These are phyloP conservation scores for Paulownia fortunei DNA, from an alignment of 257 asterid genomes.

Conservation along the genomic window DNA sequence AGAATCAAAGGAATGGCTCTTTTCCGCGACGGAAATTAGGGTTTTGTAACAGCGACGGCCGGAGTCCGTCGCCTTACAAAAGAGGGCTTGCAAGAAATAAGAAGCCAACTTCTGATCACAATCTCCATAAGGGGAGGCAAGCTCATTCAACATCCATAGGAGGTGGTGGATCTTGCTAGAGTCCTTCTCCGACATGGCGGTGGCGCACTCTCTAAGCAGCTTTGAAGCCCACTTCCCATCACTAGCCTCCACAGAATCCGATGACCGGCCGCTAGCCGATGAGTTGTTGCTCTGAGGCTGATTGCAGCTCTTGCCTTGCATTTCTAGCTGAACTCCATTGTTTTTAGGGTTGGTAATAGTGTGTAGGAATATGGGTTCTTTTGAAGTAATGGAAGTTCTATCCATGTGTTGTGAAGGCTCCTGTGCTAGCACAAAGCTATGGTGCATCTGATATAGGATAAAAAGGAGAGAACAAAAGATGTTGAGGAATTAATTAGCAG, in stretches of 20 bases:
- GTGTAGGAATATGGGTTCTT: conserved; percentile 41
- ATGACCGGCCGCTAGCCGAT: conserved; percentile 40
- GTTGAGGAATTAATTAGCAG: background rate
- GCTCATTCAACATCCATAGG: conserved; percentile 92
- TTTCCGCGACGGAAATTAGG: conserved; percentile 64
- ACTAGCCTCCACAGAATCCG: conserved; percentile 42
- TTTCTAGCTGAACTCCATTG: conserved; percentile 34
- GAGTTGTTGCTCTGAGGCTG: conserved; percentile 39
- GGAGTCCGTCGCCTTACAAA: conserved; percentile 73
- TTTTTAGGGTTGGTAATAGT: conserved; percentile 39
- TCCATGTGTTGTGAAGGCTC: conserved; percentile 52
- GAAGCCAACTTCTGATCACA: conserved; percentile 78
- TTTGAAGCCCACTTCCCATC: conserved; percentile 67
- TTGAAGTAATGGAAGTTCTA: conserved; percentile 48
- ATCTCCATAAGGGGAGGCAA: conserved; percentile 95
- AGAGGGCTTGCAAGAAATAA: conserved; percentile 84
- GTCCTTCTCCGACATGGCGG: conserved; percentile 69
- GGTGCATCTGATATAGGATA: conserved; percentile 39
- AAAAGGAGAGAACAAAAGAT: conserved; percentile 34
- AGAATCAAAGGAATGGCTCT: conserved; percentile 68
- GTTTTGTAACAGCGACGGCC: conserved; percentile 72
- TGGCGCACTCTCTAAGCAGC: conserved; percentile 74
- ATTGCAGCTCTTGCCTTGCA: conserved; percentile 36
- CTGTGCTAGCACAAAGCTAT: conserved; percentile 35
- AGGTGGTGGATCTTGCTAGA: conserved; percentile 73